phyloP scores from a whole-genome alignment of 75 land plant species.

The Pinus taeda region DNA sequence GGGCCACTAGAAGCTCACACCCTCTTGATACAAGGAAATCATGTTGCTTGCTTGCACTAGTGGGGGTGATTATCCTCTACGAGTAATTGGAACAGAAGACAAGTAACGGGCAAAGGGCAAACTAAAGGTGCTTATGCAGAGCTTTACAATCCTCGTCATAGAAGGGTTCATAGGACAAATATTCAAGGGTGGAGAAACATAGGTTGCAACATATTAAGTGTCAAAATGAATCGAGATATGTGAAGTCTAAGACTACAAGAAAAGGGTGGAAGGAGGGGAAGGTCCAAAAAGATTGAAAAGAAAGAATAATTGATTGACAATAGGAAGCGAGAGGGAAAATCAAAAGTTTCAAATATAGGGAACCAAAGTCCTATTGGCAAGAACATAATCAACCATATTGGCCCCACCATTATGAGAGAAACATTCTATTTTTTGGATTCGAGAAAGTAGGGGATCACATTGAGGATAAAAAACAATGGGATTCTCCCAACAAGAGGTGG shows the following conservation, averaged over 20 bases:
- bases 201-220: background rate
- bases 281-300: background rate
- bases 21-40: no score
- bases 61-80: no score
- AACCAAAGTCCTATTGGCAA: background rate
- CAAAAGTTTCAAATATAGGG: background rate
- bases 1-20: no score
- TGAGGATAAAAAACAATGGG: background rate
- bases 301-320: background rate
- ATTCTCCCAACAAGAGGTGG: background rate
- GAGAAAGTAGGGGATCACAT: background rate
- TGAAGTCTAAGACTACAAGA: background rate
- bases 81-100: background rate
- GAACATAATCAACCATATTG: background rate
- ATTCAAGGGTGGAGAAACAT: background rate
- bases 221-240: background rate
- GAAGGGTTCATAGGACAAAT: background rate
- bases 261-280: background rate
- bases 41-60: no score
- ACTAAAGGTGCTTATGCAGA: background rate
- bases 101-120: background rate
- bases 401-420: background rate
- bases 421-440: background rate
- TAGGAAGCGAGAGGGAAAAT: background rate
- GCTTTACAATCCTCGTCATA: background rate